Evolutionary conservation across 75 land plant genomes (phyloP), one percentile per base, ranked within the genome.

Genomic region (Pinus albicaulis): DNA sequence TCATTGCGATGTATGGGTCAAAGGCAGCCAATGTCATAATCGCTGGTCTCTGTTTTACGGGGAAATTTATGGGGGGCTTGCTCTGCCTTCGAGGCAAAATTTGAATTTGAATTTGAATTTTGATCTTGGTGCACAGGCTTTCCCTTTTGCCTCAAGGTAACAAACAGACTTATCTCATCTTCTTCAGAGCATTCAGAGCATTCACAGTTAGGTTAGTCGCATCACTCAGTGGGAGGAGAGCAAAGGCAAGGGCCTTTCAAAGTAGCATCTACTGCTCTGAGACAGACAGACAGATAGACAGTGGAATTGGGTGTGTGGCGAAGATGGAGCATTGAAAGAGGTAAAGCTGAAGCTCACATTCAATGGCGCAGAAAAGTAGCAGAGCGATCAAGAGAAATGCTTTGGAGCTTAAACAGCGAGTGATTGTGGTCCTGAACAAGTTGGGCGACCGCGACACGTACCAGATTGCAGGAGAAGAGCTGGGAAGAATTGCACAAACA

Each of bases 361-460:
- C 57, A n/a, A 86, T 69, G 55, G 74, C 26, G 20, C 77, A 74
- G 65, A 81, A 70, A 22, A 15, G 69, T 5, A 26, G 57, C 6
- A 57, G 73, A 24, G 74, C 44, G 4, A 79, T 64, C 8, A 85
- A 85, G 59, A 85, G 83, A 71, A 78, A 58, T 0, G 38, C 24
- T 59, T 79, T 86, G 78, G 93, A 88, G 78, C 86, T 92, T 13
- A 92, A 92, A 55, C 89, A 86, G 19, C 56, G 79, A 5, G 85
- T 92, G 55, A 59, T 86, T 60, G 61, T 79, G 22, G 81, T 91
- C 2, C 81, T 92, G 13, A 90, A 85, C 78, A 92, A 90, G 84
- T 76, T 92, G 53, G 86, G 90, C 8, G 95, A 92, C 79, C 71
- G 93, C 38, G 95, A 92, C 72, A 92, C 95, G 8, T 81, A 86